Evolutionary conservation across 2,329 filamentous ascomycete genomes (phyloP).

Genomic region (Gnomoniopsis sp.): DNA sequence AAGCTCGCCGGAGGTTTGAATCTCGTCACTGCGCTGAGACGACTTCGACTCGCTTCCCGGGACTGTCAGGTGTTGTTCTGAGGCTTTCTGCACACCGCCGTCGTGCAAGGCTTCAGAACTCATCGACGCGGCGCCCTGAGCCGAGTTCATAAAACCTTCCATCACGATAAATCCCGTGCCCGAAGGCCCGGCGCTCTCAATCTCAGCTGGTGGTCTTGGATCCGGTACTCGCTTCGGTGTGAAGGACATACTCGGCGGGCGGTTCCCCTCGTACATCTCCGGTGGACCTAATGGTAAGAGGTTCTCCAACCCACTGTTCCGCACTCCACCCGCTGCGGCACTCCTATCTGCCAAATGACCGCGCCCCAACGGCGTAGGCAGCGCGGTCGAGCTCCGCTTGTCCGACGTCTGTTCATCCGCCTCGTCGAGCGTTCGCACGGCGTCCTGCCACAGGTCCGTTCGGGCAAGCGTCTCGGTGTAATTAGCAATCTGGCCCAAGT

Average conservation of each 20-base stretch:
- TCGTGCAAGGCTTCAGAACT: background rate
- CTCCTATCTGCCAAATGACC: background rate
- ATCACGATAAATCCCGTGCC: constrained; percentile 9
- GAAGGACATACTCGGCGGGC: background rate
- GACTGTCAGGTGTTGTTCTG: background rate
- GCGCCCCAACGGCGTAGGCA: background rate
- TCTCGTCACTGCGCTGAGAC: background rate
- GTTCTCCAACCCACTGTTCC: background rate
- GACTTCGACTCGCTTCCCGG: background rate
- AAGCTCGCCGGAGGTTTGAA: background rate
- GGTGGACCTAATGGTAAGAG: background rate
- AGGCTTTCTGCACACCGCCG: background rate
- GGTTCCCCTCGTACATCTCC: background rate
- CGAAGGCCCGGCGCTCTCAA: background rate
- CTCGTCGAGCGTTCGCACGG: constrained; percentile 10
- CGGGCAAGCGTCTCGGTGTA: constrained; percentile 8
- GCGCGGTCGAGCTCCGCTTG: background rate
- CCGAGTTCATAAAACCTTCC: constrained; percentile 7
- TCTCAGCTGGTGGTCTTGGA: background rate
- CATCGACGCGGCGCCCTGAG: background rate
- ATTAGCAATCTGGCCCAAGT: constrained; percentile 15
- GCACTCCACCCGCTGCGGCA: background rate
- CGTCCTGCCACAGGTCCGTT: constrained; percentile 13
- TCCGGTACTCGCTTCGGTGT: background rate
- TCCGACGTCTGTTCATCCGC: background rate